Conservation (phyloP, 805 yeast genomes). For the Starmerella davenportii region DNA sequence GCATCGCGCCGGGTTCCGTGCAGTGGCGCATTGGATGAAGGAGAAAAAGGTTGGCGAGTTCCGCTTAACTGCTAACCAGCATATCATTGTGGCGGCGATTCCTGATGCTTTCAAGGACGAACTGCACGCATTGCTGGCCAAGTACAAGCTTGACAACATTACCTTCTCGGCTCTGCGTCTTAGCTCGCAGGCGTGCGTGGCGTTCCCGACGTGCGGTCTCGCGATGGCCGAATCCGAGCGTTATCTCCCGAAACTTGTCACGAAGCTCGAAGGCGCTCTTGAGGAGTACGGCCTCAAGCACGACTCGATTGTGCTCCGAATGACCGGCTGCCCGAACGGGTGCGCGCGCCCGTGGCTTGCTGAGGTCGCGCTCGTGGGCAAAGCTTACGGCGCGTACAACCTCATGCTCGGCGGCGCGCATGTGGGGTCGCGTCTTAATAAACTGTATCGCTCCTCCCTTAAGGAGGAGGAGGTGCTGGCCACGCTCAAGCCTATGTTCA, state of each 20-base stretch:
- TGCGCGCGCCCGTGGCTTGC: constrained; percentile 98
- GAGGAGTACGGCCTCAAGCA: constrained; percentile 88
- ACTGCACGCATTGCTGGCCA: constrained; percentile 44
- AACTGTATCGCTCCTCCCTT: constrained; percentile 70
- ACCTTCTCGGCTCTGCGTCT: constrained; percentile 68
- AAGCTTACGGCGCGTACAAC: constrained; percentile 84
- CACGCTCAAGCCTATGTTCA: constrained; percentile 67
- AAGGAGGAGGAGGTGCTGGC: constrained; percentile 75
- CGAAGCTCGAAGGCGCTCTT: constrained; percentile 66
- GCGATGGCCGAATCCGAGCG: constrained; percentile 99
- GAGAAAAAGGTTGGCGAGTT: constrained; percentile 39
- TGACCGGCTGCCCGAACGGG: constrained; percentile 98
- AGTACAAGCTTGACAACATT: constrained; percentile 70
- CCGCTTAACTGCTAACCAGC: constrained; percentile 92
- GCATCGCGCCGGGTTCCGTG: constrained; percentile 70
- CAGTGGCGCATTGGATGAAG: constrained; percentile 53
- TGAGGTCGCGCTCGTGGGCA: constrained; percentile 87
- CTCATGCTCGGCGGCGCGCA: constrained; percentile 92
- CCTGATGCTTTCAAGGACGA: constrained; percentile 46
- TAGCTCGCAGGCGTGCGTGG: constrained; percentile 92
- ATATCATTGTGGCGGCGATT: constrained; percentile 57
- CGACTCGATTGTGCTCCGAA: constrained; percentile 87
- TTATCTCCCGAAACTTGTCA: constrained; percentile 62
- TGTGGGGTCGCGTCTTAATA: constrained; percentile 81
- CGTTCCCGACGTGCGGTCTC: constrained; percentile 94